Evolutionary conservation across 495 filamentous ascomycete species (phyloP).

Genomic region (Xylaria flabelliformis): DNA sequence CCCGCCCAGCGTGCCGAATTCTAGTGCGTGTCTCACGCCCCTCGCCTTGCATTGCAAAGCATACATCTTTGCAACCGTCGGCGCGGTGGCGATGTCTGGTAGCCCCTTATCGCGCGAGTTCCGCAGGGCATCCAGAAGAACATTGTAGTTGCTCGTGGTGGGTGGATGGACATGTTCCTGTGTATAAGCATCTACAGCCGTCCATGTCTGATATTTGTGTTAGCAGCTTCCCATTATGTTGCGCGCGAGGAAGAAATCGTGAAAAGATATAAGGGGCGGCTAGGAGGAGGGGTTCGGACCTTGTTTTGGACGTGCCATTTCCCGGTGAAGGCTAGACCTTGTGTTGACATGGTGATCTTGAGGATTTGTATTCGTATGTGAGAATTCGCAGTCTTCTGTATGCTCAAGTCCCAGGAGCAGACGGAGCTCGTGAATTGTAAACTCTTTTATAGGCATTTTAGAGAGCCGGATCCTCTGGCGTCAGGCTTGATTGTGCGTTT

Average conservation of each 20-base stretch:
- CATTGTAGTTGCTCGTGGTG: conserved; percentile 28
- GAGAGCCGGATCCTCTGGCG: background rate
- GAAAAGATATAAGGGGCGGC: background rate
- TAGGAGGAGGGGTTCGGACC: background rate
- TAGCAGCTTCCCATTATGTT: background rate
- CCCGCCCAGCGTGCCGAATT: conserved; percentile 54
- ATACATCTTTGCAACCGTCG: conserved; percentile 50
- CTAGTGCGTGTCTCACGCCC: conserved; percentile 45
- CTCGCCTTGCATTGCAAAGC: conserved; percentile 45
- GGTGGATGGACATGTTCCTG: conserved; percentile 31
- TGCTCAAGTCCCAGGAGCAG: conserved; percentile 10
- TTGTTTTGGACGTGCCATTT: conserved; percentile 17
- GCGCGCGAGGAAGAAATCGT: background rate
- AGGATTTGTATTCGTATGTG: background rate
- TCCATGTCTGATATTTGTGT: conserved; percentile 27
- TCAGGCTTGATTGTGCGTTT: background rate
- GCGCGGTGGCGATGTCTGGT: conserved; percentile 48
- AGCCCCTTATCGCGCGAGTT: conserved; percentile 36
- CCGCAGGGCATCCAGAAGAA: conserved; percentile 30
- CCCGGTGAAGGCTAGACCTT: conserved; percentile 16
- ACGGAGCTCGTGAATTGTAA: conserved; percentile 23
- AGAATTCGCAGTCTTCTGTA: conserved; percentile 12
- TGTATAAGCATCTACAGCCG: conserved; percentile 35
- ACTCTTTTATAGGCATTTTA: conserved; percentile 25
- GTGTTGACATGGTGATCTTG: conserved; percentile 17